Evolutionary conservation across 2,329 filamentous ascomycete genomes (phyloP).

Genomic region (Pleurostoma richardsiae): DNA sequence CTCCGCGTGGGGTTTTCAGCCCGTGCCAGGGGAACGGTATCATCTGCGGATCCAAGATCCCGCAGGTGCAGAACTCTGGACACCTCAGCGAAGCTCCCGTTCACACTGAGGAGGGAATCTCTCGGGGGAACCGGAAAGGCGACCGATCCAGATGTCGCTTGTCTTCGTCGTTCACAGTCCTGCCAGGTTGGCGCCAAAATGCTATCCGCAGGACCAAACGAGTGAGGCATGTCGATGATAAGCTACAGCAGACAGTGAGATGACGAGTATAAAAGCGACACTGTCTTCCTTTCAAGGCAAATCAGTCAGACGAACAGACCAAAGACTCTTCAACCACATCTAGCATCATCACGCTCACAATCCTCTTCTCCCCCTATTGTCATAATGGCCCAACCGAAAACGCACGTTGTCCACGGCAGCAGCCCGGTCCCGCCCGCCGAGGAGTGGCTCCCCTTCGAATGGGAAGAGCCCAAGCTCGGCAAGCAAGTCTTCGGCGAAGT

Average conservation of each 20-base stretch:
- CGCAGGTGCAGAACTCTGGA: background rate
- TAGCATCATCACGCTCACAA: too few species aligned
- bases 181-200: too few species aligned
- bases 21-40: background rate
- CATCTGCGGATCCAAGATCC: background rate
- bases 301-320: too few species aligned
- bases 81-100: background rate
- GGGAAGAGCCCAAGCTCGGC: constrained; percentile 1
- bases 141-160: too few species aligned
- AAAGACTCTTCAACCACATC: too few species aligned
- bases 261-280: background rate
- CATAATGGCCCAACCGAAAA: background rate
- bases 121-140: too few species aligned
- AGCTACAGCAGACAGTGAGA: background rate
- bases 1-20: background rate
- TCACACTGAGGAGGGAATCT: background rate
- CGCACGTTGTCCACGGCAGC: background rate
- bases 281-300: background rate
- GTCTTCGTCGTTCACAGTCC: too few species aligned
- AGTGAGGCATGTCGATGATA: too few species aligned
- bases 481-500: background rate
- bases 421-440: background rate
- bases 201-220: too few species aligned
- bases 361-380: background rate
- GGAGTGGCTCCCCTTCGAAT: constrained; percentile 5